Conservation (phyloP, 495 filamentous ascomycete genomes). For the Paragyromitra xinjiangensis region DNA sequence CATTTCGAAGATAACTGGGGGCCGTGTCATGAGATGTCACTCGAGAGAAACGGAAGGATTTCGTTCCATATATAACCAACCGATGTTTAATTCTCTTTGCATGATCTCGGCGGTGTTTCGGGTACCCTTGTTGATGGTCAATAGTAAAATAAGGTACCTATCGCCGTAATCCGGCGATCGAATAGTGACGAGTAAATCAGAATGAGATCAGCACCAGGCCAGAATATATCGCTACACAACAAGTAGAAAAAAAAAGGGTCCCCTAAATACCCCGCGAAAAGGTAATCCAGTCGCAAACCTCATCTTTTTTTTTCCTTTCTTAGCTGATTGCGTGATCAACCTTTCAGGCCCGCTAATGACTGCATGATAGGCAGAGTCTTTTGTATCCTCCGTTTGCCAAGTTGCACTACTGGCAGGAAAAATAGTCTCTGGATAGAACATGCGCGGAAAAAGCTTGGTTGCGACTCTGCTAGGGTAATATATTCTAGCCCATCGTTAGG, state of each 20-base stretch:
- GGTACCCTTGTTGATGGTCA: conserved; percentile 39
- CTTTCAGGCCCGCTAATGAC: conserved; percentile 3
- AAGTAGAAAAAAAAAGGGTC: conserved; percentile 3
- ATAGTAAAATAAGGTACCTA: conserved; percentile 48
- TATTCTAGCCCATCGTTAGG: background rate
- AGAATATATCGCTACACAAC: conserved; percentile 33
- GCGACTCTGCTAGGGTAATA: conserved; percentile 6
- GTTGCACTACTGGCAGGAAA: conserved; percentile 21
- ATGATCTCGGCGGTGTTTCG: conserved; percentile 20
- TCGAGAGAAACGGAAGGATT: conserved; percentile 22
- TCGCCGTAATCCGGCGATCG: conserved; percentile 36
- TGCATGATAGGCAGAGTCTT: conserved; percentile 11
- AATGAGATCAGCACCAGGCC: conserved; percentile 38
- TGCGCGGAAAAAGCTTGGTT: conserved; percentile 24
- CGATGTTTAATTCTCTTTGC: conserved; percentile 42
- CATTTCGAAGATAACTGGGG: conserved; percentile 28
- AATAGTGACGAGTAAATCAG: conserved; percentile 49
- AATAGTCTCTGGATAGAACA: background rate
- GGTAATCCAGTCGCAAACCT: conserved; percentile 13
- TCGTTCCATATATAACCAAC: conserved; percentile 22
- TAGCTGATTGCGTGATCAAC: conserved; percentile 29
- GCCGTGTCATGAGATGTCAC: conserved; percentile 39
- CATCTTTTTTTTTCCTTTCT: background rate
- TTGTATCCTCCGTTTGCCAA: background rate
- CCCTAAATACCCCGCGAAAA: conserved; percentile 34